phyloP scores from a whole-genome alignment of 2,329 filamentous ascomycete genomes.

The Chrysoporthe austroafricana region DNA sequence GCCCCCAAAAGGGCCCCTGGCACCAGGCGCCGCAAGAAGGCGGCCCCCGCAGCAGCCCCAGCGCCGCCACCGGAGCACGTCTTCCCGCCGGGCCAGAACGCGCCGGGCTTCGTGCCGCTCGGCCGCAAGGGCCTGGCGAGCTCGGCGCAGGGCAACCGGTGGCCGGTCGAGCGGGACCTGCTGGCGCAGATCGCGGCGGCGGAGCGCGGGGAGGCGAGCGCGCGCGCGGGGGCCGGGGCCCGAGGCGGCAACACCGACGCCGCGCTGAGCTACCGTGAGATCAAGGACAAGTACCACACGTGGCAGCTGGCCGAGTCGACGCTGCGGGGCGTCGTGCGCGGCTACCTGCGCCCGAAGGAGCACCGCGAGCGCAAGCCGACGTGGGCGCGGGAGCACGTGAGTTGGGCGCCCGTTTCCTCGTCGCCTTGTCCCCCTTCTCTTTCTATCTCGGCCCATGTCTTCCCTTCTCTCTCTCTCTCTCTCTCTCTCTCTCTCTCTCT shows the following conservation, averaged over 20 bases:
- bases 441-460: neutral
- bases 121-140: slow-evolving; percentile 1
- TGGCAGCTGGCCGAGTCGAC: slow-evolving; percentile 9
- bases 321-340: slow-evolving; percentile 8
- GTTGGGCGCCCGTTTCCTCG: neutral
- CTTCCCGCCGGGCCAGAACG: neutral
- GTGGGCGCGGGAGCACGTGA: slow-evolving; percentile 15
- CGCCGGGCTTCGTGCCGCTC: slow-evolving; percentile 7
- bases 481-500: no score
- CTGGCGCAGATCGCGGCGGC: slow-evolving; percentile 5
- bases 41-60: no score
- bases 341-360: slow-evolving; percentile 8
- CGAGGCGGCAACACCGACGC: neutral
- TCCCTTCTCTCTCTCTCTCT: no score
- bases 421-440: no score
- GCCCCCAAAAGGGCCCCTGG: no score
- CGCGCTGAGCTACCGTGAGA: slow-evolving; percentile 7
- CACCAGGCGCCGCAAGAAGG: no score
- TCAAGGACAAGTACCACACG: slow-evolving; percentile 9
- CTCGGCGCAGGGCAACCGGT: slow-evolving; percentile 8
- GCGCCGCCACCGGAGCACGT: neutral
- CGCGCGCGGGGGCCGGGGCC: no score
- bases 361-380: slow-evolving; percentile 18
- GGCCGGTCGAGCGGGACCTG: slow-evolving; percentile 9
- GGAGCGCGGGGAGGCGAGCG: neutral